phyloP scores from a whole-genome alignment of 768 basidiomycete species.

The Serendipita sp. region DNA sequence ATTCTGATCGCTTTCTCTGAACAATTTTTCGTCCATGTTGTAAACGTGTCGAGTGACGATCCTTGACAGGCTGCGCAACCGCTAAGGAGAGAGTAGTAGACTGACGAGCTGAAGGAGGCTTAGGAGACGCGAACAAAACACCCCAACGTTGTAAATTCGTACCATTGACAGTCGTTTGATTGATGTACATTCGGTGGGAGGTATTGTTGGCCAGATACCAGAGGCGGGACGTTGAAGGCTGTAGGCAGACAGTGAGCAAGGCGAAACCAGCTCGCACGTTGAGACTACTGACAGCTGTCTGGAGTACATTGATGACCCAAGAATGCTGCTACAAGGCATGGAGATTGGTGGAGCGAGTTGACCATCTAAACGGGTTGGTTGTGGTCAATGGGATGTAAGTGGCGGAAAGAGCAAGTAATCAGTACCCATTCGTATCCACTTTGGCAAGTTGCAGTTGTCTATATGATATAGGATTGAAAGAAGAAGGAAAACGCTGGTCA shows the following conservation, averaged over 20 bases:
- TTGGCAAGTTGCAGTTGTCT: not conserved
- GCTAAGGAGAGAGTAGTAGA: conserved; percentile 1
- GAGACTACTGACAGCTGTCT: not conserved
- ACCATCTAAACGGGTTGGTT: not conserved
- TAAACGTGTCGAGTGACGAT: not conserved
- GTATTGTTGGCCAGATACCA: not conserved
- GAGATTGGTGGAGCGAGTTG: not conserved
- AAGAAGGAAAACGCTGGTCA: too few relatives aligned
- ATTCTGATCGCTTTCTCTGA: not conserved
- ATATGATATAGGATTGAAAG: not conserved
- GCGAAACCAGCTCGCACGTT: not conserved
- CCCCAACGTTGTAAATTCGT: not conserved
- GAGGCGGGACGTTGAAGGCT: not conserved
- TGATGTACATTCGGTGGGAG: not conserved
- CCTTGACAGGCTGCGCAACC: not conserved
- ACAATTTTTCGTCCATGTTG: not conserved
- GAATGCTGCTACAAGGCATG: conserved; percentile 1
- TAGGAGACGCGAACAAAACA: not conserved
- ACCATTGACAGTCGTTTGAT: not conserved
- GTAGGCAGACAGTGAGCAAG: not conserved
- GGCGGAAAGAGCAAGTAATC: not conserved
- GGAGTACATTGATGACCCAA: conserved; percentile 1
- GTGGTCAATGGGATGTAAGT: not conserved
- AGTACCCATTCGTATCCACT: not conserved
- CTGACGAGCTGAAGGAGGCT: not conserved